Base-by-base conservation (phyloP, 2,329 filamentous ascomycete genomes). In the Blastomyces percursus region DNA sequence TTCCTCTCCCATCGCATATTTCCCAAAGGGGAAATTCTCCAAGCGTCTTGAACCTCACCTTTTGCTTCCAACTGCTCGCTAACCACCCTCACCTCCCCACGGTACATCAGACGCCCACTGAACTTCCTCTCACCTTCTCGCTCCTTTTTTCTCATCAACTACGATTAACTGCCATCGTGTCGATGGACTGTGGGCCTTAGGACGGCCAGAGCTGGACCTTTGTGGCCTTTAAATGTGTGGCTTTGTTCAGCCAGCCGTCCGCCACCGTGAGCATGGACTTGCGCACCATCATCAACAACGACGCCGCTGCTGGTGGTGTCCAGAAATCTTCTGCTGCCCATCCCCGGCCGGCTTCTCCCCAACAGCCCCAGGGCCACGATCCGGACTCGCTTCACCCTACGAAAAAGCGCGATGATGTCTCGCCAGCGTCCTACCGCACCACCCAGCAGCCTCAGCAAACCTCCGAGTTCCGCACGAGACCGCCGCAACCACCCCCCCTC, bases 261-360 rank as follows among this genome's bases (percentile, higher is more conserved):
- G 46, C 32, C n/a, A 38, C 14, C 21, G 65, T 59, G 64, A 72
- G 70, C 69, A 81, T 82, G 80, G 80, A 82, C 73, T 75, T 82
- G 70, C 77, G 78, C 71, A 79, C 77, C 62, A 81, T 82, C 68
- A 79, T 82, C 75, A 81, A 81, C 70, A 77, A 61, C 66, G 76
- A 78, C 68, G 71, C 70, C 64, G 71, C 70, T 58, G 71, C 69
- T 65, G 70, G 70, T 61, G 67, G 73, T 62, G 71, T 70, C 63
- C 66, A 67, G 63, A 68, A 67, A 63, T 67, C 71, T 51, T 21
- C 66, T 72, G 16, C 65, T 64, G 55, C 60, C 67, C 55, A 69
- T 63, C 38, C 68, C 66, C 46, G 69, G 65, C 60, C 52, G 52
- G 11, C 48, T 55, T 57, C 52, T n/a, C 52, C 59, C 38, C 59